These are phyloP conservation scores for Debaryomyces psychrophilus DNA, from an alignment of 1,139 yeast species.

Conservation along the genomic window DNA sequence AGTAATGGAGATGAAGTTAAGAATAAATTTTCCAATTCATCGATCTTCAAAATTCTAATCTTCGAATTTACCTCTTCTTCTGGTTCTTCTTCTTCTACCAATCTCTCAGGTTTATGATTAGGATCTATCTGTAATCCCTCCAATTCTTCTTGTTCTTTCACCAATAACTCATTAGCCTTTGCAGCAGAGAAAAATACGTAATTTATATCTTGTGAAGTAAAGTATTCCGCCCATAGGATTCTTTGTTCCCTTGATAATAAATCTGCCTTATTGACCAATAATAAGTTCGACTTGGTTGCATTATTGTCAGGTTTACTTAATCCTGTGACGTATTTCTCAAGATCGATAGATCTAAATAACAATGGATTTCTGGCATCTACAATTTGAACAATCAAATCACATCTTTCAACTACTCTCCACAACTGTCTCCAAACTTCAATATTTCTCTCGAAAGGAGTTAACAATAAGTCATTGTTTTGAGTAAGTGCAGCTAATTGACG, in stretches of 20 bases:
- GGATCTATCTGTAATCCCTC: slow-evolving; percentile 25
- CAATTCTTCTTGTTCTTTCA: slow-evolving; percentile 54
- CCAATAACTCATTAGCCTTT: slow-evolving; percentile 72
- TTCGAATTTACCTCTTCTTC: slow-evolving; percentile 40
- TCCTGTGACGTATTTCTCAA: slow-evolving; percentile 81
- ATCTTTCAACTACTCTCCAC: slow-evolving; percentile 97
- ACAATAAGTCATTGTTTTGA: slow-evolving; percentile 75
- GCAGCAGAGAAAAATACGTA: slow-evolving; percentile 94
- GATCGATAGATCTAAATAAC: slow-evolving; percentile 84
- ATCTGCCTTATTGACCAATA: slow-evolving; percentile 94
- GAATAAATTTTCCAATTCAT: slow-evolving; percentile 82
- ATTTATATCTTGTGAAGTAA: slow-evolving; percentile 65
- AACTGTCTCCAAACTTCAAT: slow-evolving; percentile 98
- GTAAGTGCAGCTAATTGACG: slow-evolving; percentile 83
- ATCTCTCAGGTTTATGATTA: slow-evolving; percentile 15
- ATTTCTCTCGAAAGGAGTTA: slow-evolving; percentile 97
- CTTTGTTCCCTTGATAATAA: slow-evolving; percentile 77
- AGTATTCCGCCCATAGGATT: slow-evolving; percentile 83
- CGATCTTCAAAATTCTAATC: slow-evolving; percentile 74
- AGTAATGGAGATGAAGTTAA: slow-evolving; percentile 79
- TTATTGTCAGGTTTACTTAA: slow-evolving; percentile 53
- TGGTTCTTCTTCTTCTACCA: slow-evolving; percentile 14
- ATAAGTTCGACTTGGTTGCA: slow-evolving; percentile 66
- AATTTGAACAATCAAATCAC: slow-evolving; percentile 92
- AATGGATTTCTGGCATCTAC: slow-evolving; percentile 97